Conservation (phyloP, 495 filamentous ascomycete species). For the Choiromyces venosus region DNA sequence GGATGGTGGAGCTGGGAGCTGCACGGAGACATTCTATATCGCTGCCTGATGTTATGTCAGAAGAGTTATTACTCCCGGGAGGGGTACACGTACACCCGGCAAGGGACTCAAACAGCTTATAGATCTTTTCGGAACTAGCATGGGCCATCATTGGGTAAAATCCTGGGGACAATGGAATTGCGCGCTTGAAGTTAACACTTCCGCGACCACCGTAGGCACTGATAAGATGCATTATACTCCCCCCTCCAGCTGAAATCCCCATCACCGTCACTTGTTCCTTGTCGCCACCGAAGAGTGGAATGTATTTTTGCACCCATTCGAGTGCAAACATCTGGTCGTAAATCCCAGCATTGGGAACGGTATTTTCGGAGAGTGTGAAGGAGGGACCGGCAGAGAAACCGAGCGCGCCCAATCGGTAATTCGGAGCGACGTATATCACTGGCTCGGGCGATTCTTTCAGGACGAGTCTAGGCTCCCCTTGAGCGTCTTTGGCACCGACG, state of each 20-base stretch:
- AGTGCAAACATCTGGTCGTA: conserved; percentile 63
- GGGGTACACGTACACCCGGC: conserved; percentile 5
- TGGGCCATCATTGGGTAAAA: not conserved
- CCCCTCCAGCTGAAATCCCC: conserved; percentile 64
- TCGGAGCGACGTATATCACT: conserved; percentile 58
- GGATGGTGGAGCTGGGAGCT: not conserved
- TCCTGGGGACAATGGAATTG: not conserved
- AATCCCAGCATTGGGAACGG: conserved; percentile 54
- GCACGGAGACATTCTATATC: conserved; percentile 24
- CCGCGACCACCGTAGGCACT: conserved; percentile 16
- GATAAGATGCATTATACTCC: conserved; percentile 43
- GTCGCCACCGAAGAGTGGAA: conserved; percentile 64
- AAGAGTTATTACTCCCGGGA: not conserved
- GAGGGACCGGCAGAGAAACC: conserved; percentile 54
- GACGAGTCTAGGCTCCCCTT: conserved; percentile 46
- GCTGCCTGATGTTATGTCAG: conserved; percentile 4
- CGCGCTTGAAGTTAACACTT: not conserved
- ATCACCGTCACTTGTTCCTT: conserved; percentile 57
- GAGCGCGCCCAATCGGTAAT: conserved; percentile 58
- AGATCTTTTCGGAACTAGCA: not conserved
- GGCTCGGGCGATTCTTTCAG: conserved; percentile 48
- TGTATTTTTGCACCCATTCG: conserved; percentile 65
- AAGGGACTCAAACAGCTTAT: not conserved
- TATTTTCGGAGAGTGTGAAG: conserved; percentile 2
- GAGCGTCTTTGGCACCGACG: conserved; percentile 48